Base-by-base conservation (phyloP, 164 flowering plant species). In the Vitis rotundifolia region DNA sequence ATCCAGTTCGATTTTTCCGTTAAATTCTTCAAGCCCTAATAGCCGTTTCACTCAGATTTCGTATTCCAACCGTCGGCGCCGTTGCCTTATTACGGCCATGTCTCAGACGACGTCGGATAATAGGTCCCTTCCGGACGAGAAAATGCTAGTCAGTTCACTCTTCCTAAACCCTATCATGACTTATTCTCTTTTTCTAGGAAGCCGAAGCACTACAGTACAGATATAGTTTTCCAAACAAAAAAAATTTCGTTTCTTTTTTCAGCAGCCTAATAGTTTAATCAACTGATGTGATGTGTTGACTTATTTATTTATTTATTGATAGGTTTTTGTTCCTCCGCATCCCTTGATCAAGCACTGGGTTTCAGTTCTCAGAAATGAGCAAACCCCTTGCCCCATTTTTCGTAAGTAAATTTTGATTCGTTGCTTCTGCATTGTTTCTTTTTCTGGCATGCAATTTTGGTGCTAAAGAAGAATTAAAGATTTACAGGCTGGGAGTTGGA, bases 251-350 rank as follows among this genome's bases (percentile, higher is more conserved):
- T 28, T 11, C 15, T 10, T 52, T 22, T 55, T 15, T 9, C 58
- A 37, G 58, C 58, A 18, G 22, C 51, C 50, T 44, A 44, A 5
- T 51, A 28, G 31, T 56, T 37, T 61, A 58, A 12, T 0, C 19
- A 57, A 6, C 29, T 11, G 9, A 44, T 67, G 13, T 4, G 2
- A 8, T 11, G 5, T 9, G 8, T 50, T 15, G 9, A 22, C 26
- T 22, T 22, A 22, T 22, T n/a, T 47, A 65, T 51, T 48, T 5
- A 59, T 60, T 59, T 73, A 6, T 37, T 37, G 44, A 47, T 75
- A 94, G 99, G 99, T 94, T 1, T 89, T 77, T 74, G 99, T 95
- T 73, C 99, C 99, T 8, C 97, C 97, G 5, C 99, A 95, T 80
- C 90, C 97, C 14, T 85, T 95, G 82, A 87, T 95, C 73, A 95